Evolutionary conservation across 176 grass and related monocot species (phyloP), one percentile per base, ranked within the genome.

Genomic region (Oryza nivara): DNA sequence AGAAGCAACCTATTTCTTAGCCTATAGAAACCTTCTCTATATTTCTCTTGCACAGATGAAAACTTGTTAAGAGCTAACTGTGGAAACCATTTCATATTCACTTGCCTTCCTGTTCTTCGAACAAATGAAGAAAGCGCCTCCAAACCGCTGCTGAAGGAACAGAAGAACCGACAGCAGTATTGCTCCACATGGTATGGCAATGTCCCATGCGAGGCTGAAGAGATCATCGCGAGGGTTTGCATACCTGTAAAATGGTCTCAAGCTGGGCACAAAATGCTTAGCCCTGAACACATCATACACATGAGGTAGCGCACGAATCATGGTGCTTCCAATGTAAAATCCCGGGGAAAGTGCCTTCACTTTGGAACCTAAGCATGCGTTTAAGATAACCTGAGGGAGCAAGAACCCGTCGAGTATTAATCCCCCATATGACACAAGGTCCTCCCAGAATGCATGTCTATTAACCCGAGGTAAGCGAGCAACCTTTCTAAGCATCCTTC

Each of bases 321-420:
- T 15, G 47, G 92, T 94, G 68, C 75, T 85, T 68, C 95, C 95
- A 3, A 94, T 46, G 86, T 92, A 97, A 58, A 97, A 97, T 45
- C 77, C 78, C 17, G 68, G 71, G 65, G 85, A 82, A 38, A 97
- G 87, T 12, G 89, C 90, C 74, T 54, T 86, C 68, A 89, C 79
- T 81, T 91, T 97, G 47, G 95, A 92, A 44, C 80, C 67, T 7
- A 82, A 91, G 66, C 91, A 97, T 22, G 69, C 58, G 28, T 94
- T 93, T 48, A 92, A 83, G 60, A 94, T 79, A 32, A 95, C 83
- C 79, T 97, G 95, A 72, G 95, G 95, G 28, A 97, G 88, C 77
- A 97, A 68, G 85, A 97, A 97, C 2, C 88, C 89, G 54, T 98
- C 92, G 3, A 98, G 85, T 35, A 95, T 70, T 65, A 93, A 52